Evolutionary conservation across 768 basidiomycete species (phyloP).

Genomic region (Phylloporus arenicola): DNA sequence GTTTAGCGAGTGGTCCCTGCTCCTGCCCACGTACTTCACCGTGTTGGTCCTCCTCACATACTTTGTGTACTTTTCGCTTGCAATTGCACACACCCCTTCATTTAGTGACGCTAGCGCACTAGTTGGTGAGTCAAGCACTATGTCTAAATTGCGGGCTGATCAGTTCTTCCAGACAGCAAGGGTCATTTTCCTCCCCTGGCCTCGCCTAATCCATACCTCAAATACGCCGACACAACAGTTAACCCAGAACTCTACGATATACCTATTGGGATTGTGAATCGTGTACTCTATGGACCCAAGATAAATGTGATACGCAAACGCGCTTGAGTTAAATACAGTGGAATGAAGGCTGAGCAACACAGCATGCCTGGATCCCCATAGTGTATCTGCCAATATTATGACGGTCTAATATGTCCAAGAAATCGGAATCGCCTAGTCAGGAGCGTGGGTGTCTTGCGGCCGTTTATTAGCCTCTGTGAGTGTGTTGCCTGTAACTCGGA

Average conservation of each 20-base stretch:
- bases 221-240: slow-evolving; percentile 40
- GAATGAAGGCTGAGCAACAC: slow-evolving; percentile 8
- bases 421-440: slow-evolving; percentile 1
- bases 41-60: slow-evolving; percentile 71
- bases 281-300: slow-evolving; percentile 50
- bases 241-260: slow-evolving; percentile 74
- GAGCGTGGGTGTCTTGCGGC: neutral
- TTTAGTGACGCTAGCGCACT: slow-evolving; percentile 65
- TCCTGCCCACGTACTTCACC: slow-evolving; percentile 74
- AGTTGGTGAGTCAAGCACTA: slow-evolving; percentile 44
- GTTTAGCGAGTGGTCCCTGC: slow-evolving; percentile 79
- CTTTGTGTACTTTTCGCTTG: slow-evolving; percentile 69
- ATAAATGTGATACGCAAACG: slow-evolving; percentile 14
- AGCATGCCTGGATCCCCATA: neutral
- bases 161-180: slow-evolving; percentile 45
- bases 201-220: slow-evolving; percentile 42
- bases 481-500: slow-evolving; percentile 4
- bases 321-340: slow-evolving; percentile 16
- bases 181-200: slow-evolving; percentile 43
- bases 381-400: slow-evolving; percentile 10
- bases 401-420: slow-evolving; percentile 12
- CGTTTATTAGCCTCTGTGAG: neutral
- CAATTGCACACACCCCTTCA: slow-evolving; percentile 62
- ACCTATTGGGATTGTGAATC: slow-evolving; percentile 76
- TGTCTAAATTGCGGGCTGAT: slow-evolving; percentile 10